Percentiles rank a stretch among this genome's conserved stretches.
phyloP scores from a whole-genome alignment of 495 filamentous ascomycete genomes.

The Parathielavia appendiculata region DNA sequence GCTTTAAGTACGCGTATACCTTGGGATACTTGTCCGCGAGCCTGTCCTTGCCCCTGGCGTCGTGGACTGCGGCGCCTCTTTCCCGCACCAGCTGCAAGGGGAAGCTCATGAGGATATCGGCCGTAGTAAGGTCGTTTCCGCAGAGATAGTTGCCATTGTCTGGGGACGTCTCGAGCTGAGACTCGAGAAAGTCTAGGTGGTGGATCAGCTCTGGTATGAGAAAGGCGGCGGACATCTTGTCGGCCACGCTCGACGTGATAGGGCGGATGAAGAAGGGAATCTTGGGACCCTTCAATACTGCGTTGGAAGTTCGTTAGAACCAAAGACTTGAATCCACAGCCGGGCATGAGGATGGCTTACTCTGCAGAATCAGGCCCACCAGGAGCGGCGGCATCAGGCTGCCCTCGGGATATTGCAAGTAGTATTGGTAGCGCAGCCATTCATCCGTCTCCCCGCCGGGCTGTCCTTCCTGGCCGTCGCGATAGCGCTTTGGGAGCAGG shows the following conservation, averaged over 20 bases:
- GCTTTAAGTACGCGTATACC: conserved; percentile 57
- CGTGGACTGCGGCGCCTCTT: conserved; percentile 47
- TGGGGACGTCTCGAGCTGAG: conserved; percentile 56
- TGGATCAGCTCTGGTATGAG: conserved; percentile 58
- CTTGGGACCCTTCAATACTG: conserved; percentile 52
- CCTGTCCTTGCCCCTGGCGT: conserved; percentile 21
- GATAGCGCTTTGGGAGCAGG: conserved; percentile 62
- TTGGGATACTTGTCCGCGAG: conserved; percentile 34
- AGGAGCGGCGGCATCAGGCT: conserved; percentile 28
- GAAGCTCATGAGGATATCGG: conserved; percentile 77
- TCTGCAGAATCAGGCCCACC: conserved; percentile 13
- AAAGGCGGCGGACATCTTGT: conserved; percentile 55
- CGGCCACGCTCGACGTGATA: conserved; percentile 59
- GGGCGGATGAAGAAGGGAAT: conserved; percentile 84
- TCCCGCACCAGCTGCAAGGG: conserved; percentile 58
- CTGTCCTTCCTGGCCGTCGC: conserved; percentile 46
- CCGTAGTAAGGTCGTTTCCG: conserved; percentile 65
- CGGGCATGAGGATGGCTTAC: conserved; percentile 8
- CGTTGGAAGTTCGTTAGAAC: neutral
- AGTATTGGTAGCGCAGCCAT: conserved; percentile 72
- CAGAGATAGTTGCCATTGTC: conserved; percentile 61
- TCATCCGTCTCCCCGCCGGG: conserved; percentile 66
- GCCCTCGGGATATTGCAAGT: conserved; percentile 76
- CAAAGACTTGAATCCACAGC: neutral
- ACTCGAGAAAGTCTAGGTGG: conserved; percentile 68